Percentiles rank a stretch among this genome's conserved stretches.
These are phyloP conservation scores for Pseudevernia furfuracea DNA, from an alignment of 495 filamentous ascomycete species.

Conservation along the genomic window DNA sequence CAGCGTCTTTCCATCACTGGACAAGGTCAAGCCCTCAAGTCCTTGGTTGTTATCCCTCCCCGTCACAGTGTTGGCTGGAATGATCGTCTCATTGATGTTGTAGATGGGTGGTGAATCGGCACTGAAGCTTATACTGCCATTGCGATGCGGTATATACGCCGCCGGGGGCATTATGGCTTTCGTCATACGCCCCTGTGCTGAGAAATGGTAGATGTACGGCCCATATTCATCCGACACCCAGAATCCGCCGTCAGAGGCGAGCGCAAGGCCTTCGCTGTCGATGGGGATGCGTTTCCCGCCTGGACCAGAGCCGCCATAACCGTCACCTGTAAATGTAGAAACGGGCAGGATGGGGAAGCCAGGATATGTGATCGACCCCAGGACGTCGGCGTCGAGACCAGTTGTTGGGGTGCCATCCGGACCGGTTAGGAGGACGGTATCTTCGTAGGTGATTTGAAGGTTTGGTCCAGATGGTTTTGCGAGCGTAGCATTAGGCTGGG, in stretches of 20 bases:
- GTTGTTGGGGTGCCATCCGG: constrained; percentile 63
- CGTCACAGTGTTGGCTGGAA: constrained; percentile 49
- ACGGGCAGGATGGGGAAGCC: constrained; percentile 60
- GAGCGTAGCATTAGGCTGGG: constrained; percentile 44
- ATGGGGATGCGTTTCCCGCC: constrained; percentile 57
- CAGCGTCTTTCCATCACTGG: constrained; percentile 55
- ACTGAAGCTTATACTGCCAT: constrained; percentile 50
- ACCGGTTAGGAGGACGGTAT: constrained; percentile 60
- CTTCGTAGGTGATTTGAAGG: constrained; percentile 54
- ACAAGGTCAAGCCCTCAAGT: constrained; percentile 64
- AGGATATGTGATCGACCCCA: constrained; percentile 43
- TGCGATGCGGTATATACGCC: constrained; percentile 60
- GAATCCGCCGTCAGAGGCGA: constrained; percentile 56
- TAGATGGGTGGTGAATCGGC: constrained; percentile 58
- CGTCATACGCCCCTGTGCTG: constrained; percentile 49
- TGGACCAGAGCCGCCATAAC: constrained; percentile 56
- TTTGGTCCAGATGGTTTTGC: constrained; percentile 55
- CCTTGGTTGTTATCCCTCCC: constrained; percentile 73
- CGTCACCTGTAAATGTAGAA: constrained; percentile 62
- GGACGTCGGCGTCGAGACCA: constrained; percentile 59
- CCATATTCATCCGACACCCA: constrained; percentile 80
- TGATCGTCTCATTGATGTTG: constrained; percentile 36
- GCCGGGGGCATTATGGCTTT: constrained; percentile 59
- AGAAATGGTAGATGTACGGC: constrained; percentile 66
- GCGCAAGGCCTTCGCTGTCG: constrained; percentile 65